Percentiles rank a stretch among this genome's conserved stretches.
These are phyloP conservation scores for Cicer pinnatifidum DNA, from an alignment of 306 rosid species.

Conservation along the genomic window DNA sequence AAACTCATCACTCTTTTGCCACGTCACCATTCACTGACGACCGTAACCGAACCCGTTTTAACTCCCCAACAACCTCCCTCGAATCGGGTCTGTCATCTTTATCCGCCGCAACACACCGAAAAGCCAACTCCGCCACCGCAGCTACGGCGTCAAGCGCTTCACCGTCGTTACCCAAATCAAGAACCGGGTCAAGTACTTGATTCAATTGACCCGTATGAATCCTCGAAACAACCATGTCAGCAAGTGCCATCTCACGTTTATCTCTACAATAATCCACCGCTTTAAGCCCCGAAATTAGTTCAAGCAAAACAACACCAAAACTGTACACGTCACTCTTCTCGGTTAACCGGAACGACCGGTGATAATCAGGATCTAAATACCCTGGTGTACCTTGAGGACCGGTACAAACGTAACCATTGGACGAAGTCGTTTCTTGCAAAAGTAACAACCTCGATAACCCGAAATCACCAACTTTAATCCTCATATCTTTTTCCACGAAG, in stretches of 20 bases:
- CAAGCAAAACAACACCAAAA: conserved; percentile 84
- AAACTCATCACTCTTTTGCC: conserved; percentile 48
- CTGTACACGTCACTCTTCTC: conserved; percentile 98
- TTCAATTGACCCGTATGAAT: conserved; percentile 70
- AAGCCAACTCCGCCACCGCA: conserved; percentile 83
- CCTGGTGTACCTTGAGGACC: conserved; percentile 99
- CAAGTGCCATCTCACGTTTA: conserved; percentile 77
- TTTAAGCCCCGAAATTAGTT: conserved; percentile 71
- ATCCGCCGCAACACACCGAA: conserved; percentile 91
- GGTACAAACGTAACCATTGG: conserved; percentile 80
- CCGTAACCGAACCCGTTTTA: conserved; percentile 54
- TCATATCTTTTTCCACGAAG: conserved; percentile 84
- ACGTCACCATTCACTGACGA: conserved; percentile 42
- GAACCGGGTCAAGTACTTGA: conserved; percentile 56
- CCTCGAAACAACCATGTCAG: conserved; percentile 81
- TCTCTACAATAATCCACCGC: conserved; percentile 85
- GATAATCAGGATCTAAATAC: conserved; percentile 92
- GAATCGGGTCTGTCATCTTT: conserved; percentile 92
- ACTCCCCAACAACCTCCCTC: conserved; percentile 81
- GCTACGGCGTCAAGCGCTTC: conserved; percentile 52
- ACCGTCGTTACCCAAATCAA: conserved; percentile 47
- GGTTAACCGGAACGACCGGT: conserved; percentile 84
- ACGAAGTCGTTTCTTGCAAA: conserved; percentile 60
- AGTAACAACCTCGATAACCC: conserved; percentile 81
- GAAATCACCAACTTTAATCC: conserved; percentile 91